These are phyloP conservation scores for Phialophora expanda DNA, from an alignment of 2,329 filamentous ascomycete species.

Conservation along the genomic window DNA sequence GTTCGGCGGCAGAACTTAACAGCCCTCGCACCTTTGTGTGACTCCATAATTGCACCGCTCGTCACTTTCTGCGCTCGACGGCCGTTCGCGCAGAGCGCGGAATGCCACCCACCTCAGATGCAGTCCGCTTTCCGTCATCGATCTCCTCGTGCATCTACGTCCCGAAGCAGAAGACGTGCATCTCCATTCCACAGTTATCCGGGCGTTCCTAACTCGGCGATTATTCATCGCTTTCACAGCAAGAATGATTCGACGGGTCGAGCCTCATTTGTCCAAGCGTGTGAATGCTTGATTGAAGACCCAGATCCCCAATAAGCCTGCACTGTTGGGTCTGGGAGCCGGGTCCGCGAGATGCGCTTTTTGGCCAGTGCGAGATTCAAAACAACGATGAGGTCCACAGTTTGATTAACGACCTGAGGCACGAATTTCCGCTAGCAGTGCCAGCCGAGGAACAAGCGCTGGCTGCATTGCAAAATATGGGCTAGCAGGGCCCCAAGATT, in stretches of 20 bases:
- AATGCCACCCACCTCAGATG: constrained; percentile 17
- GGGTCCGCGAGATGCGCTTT: constrained; percentile 21
- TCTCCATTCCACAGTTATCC: constrained; percentile 18
- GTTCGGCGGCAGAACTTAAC: constrained; percentile 26
- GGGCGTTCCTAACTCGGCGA: constrained; percentile 23
- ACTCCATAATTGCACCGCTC: constrained; percentile 8
- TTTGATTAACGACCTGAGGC: constrained; percentile 36
- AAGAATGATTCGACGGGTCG: constrained; percentile 18
- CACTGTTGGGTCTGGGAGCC: constrained; percentile 18
- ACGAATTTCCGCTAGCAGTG: constrained; percentile 37
- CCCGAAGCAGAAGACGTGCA: constrained; percentile 7
- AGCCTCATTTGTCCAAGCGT: constrained; percentile 27
- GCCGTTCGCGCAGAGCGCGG: constrained; percentile 8
- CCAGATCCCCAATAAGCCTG: constrained; percentile 27
- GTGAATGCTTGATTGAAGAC: constrained; percentile 14
- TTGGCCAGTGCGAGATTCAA: constrained; percentile 34
- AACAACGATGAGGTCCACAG: constrained; percentile 32
- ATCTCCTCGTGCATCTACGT: constrained; percentile 8
- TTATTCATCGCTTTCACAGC: constrained; percentile 28
- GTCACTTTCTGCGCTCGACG: constrained; percentile 7
- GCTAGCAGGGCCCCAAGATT: constrained; percentile 11
- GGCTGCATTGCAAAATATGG: constrained; percentile 18
- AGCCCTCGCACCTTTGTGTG: constrained; percentile 1
- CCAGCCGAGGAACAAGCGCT: constrained; percentile 35
- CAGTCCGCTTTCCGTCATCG: constrained; percentile 31